These are phyloP conservation scores for Carallia pectinifolia DNA, from an alignment of 345 rosid species.

Conservation along the genomic window DNA sequence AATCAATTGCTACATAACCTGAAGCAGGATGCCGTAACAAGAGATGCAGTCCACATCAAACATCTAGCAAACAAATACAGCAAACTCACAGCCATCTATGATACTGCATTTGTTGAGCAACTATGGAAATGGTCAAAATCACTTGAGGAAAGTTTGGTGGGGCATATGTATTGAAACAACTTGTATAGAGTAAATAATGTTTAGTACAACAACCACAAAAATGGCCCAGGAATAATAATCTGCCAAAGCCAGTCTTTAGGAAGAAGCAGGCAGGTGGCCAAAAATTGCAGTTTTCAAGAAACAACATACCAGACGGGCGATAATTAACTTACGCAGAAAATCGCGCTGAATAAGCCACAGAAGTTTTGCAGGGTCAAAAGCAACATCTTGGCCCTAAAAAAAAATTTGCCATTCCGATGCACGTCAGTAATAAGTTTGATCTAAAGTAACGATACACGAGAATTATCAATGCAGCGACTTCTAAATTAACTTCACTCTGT, in stretches of 20 bases:
- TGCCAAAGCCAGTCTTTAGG: not conserved
- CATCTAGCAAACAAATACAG: not conserved
- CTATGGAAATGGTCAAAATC: not conserved
- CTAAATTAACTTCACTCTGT: constrained; percentile 88
- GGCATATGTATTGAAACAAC: not conserved
- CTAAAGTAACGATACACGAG: constrained; percentile 15
- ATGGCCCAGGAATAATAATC: not conserved
- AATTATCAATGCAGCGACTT: constrained; percentile 17
- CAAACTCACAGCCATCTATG: not conserved
- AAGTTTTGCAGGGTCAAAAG: constrained; percentile 95
- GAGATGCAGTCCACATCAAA: not conserved
- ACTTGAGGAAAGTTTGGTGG: not conserved
- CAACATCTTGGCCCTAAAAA: constrained; percentile 91
- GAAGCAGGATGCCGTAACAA: not conserved
- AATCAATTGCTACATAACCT: not conserved
- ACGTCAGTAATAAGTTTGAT: constrained; percentile 6
- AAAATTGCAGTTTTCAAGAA: constrained; percentile 4
- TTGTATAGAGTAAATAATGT: not conserved
- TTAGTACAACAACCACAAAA: not conserved
- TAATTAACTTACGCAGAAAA: constrained; percentile 78
- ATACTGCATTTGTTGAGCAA: not conserved
- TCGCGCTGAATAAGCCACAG: constrained; percentile 99
- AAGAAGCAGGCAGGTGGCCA: not conserved
- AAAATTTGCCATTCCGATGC: constrained; percentile 26
- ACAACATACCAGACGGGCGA: constrained; percentile 5